Base-by-base conservation (phyloP, 106 monocot genomes). In the Iris macrosiphon region DNA sequence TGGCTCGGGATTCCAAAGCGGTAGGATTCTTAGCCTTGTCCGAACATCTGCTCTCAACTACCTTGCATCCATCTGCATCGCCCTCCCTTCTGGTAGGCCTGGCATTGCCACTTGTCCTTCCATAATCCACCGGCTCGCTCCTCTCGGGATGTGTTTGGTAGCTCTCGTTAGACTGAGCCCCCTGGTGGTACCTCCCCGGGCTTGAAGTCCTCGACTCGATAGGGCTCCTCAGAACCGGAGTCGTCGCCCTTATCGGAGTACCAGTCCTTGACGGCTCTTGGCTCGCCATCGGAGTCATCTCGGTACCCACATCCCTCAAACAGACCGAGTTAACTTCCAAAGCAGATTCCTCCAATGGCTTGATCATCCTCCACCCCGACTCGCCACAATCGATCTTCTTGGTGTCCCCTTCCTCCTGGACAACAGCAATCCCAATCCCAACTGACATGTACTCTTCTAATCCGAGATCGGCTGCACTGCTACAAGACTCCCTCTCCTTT, bases 201-300 rank as follows among this genome's bases (percentile, higher is more conserved):
- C 70, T 80, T 9, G 89, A 71, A 0, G 73, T 59, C 48, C 76
- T 69, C 2, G 88, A 79, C 63, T 65, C 73, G 1, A 75, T 79
- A 0, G 89, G 49, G 2, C 49, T 83, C 4, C 67, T 55, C 33
- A 72, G 6, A 51, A 67, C 81, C 0, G 88, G 94, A 0, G 89
- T 88, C 3, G 73, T 64, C 0, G 80, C 73, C 38, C 89, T 61
- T 4, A 80, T n/a, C 0, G 89, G 89, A 10, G 83, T 90, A 31
- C 66, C 70, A 16, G 68, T 72, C 57, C 80, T 68, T 3, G 84
- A 84, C 3, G 89, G 89, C 63, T 78, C 90, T 52, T 84, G 77
- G 49, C 90, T 90, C 0, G 84, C 90, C 13, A 75, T 67, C 3
- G 91, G 91, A 4, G 85, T 91, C 85, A 91, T 91, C 66, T 91